Evolutionary conservation across 2,329 filamentous ascomycete genomes (phyloP).

Genomic region (Amesomyces nigricolor): DNA sequence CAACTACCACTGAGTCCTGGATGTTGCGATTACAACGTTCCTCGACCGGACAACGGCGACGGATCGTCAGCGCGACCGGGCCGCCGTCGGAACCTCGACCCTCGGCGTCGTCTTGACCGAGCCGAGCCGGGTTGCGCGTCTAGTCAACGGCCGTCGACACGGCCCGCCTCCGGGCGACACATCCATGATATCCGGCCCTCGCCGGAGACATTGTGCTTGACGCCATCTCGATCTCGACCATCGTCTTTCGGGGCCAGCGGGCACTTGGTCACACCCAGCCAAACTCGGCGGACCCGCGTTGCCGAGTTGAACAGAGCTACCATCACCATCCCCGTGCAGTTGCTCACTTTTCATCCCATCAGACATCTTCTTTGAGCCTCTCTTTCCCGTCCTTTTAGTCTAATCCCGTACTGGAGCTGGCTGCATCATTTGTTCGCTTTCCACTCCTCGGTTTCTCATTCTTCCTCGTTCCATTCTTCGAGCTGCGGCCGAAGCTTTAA

Average conservation of each 20-base stretch:
- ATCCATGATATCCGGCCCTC: neutral
- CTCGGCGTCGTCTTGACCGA: neutral
- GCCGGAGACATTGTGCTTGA: neutral
- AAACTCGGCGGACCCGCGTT: neutral
- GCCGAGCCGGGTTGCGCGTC: neutral
- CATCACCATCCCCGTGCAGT: neutral
- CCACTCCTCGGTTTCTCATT: neutral
- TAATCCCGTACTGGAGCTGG: neutral
- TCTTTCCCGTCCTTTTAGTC: neutral
- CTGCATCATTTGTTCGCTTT: neutral
- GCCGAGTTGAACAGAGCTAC: neutral
- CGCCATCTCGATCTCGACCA: neutral
- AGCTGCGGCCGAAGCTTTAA: neutral
- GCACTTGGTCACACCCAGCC: neutral
- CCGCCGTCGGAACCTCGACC: neutral
- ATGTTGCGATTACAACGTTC: slow-evolving; percentile 16
- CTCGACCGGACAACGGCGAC: slow-evolving; percentile 15
- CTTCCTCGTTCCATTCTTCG: neutral
- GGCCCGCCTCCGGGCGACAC: neutral
- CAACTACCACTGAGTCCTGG: slow-evolving; percentile 6
- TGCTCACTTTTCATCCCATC: neutral
- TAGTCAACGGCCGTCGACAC: neutral
- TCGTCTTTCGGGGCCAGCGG: neutral
- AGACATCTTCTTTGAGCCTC: too few species aligned
- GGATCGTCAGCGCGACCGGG: slow-evolving; percentile 12